Evolutionary conservation across 2,329 filamentous ascomycete genomes (phyloP), one percentile per base, ranked within the genome.

Genomic region (Alternaria gansuensis): DNA sequence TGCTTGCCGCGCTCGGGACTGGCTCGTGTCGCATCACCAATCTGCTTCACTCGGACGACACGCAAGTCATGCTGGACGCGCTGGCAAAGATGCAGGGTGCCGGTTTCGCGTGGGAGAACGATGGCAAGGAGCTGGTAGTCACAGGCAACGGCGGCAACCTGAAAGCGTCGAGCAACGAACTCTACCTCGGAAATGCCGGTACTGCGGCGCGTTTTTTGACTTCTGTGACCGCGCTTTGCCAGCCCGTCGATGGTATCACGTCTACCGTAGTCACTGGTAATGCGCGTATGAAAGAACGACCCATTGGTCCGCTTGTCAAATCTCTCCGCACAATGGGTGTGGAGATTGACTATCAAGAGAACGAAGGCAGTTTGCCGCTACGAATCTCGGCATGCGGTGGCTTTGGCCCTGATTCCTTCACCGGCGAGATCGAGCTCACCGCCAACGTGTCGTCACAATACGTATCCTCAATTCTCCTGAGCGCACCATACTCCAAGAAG

Each of bases 361-460:
- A 89, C 65, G 86, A 92, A 64, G 87, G 90, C 64, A 96, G 93
- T 75, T 82, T 99, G 40, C 95, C 95, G 0, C 81, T 99, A 11
- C 87, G 88, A 58, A 90, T 99, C 50, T 86, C 89, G 62, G 93
- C 95, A 4, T 76, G 75, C 36, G 70, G 75, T 4, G 76, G 73
- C 5, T 78, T 78, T 44, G 90, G 90, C 24, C 89, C 88, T 46
- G 94, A 93, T 4, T 90, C 60, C 0, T 77, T 77, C 55, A 70
- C 93, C 54, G 95, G 95, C 36, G 84, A 90, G 28, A 97, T 99
- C 69, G 91, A 96, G 75, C 84, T 99, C 56, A 92, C 93, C 10
- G 95, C 95, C 0, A 98, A 95, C 40, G 90, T 98, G 14, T 99
- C 95, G 8, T 98, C 95, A n/a, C 95, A 99, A 79, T 99, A 98